Base-by-base conservation (phyloP, 805 yeast species). In the Schizosaccharomyces lindneri region DNA sequence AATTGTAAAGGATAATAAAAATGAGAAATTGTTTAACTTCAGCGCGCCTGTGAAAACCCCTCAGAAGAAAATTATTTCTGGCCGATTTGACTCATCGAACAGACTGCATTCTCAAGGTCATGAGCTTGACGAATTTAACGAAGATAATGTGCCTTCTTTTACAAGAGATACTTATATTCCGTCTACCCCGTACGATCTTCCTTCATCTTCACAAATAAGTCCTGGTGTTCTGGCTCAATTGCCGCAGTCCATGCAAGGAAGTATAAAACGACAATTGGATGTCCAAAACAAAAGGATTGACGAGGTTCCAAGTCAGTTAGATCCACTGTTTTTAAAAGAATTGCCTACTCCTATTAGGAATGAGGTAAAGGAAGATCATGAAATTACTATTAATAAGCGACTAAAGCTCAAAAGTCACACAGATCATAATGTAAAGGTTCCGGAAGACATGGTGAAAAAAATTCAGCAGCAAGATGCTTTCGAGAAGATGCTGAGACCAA, bases 331-430 rank as follows among this genome's bases (percentile, higher is more conserved):
- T 4, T 65, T 64, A 13, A 69, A 66, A 46, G 76, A 74, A 62
- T 70, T 67, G 68, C 69, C 68, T 48, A 64, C 75, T 15, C 73
- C 73, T 1, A 74, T 73, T 59, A 66, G 65, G 51, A 70, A 65
- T 57, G 62, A 67, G 24, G 66, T 59, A 46, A 62, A 55, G 61
- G 64, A 46, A 43, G 62, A 31, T 59, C 60, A 48, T n/a, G 62
- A 19, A 65, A 68, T 2, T 60, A 64, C 27, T 64, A 63, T 43
- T 61, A 69, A 29, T 64, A 63, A 48, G 21, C 36, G 51, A 15
- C 27, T 36, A 63, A 15, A 59, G 60, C 27, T 55, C 21, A 59
- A 63, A 64, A 19, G 13, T n/a, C 51, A 46, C 11, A 27, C 24
- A 24, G 13, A 1, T 3, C 21, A 7, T 13, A 46, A 46, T 19